phyloP scores from a whole-genome alignment of 352 stramenopile species.

The Saprolegnia parasitica region DNA sequence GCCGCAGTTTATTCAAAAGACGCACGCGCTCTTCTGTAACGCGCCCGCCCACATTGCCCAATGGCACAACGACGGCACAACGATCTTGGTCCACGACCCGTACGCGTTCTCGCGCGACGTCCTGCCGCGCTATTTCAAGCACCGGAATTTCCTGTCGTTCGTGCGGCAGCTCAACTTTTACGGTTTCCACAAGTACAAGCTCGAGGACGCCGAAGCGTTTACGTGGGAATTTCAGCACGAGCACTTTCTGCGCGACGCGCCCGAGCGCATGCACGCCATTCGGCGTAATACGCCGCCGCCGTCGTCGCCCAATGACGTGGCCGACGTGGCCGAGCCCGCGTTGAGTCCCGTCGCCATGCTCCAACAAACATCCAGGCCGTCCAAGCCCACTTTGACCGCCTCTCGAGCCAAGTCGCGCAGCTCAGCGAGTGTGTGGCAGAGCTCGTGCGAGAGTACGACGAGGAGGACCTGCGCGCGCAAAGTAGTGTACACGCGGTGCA shows the following conservation, averaged over 20 bases:
- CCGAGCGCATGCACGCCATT: slow-evolving; percentile 83
- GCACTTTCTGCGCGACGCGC: slow-evolving; percentile 75
- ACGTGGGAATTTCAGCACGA: slow-evolving; percentile 88
- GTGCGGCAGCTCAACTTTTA: slow-evolving; percentile 60
- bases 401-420: neutral
- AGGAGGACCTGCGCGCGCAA: neutral
- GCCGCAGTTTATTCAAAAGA: slow-evolving; percentile 18
- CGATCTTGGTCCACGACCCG: slow-evolving; percentile 31
- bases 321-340: neutral
- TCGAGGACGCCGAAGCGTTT: slow-evolving; percentile 20
- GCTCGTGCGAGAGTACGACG: neutral
- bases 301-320: neutral
- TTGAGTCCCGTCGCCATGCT: neutral
- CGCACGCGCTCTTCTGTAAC: neutral
- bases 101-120: slow-evolving; percentile 32
- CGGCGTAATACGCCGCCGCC: slow-evolving; percentile 53
- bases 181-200: slow-evolving; percentile 44
- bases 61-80: slow-evolving; percentile 32
- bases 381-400: slow-evolving; percentile 3
- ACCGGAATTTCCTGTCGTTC: slow-evolving; percentile 47
- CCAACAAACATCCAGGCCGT: neutral
- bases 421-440: neutral
- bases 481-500: neutral
- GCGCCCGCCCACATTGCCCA: slow-evolving; percentile 13
- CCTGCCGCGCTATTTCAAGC: slow-evolving; percentile 49